A percentile compares a stretch with the other conserved stretches of the same genome.
phyloP scores from a whole-genome alignment of 176 grass and related monocot genomes.

The Neostapfia colusana region DNA sequence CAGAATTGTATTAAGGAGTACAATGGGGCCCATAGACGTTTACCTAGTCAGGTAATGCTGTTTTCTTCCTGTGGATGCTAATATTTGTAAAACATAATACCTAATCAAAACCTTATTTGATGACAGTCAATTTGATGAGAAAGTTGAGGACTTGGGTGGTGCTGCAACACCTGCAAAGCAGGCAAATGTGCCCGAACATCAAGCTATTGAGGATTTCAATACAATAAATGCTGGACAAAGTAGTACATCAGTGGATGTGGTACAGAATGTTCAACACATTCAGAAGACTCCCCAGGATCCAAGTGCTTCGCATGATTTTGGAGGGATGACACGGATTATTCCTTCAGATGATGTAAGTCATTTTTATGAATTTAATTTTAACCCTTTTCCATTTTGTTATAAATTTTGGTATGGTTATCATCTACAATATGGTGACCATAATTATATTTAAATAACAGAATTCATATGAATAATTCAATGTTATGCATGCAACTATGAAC shows the following conservation, averaged over 20 bases:
- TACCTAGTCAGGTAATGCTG: slow-evolving; percentile 92
- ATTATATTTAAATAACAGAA: not conserved
- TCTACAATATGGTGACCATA: not conserved
- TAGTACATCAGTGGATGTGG: slow-evolving; percentile 44
- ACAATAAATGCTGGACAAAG: slow-evolving; percentile 39
- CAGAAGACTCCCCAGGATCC: slow-evolving; percentile 45
- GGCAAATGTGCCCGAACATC: slow-evolving; percentile 20
- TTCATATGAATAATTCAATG: not conserved
- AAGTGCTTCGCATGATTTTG: slow-evolving; percentile 66
- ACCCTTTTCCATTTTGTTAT: not conserved
- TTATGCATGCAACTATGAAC: slow-evolving; percentile 21
- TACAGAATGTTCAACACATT: slow-evolving; percentile 36
- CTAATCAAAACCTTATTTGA: slow-evolving; percentile 43
- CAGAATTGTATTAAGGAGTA: slow-evolving; percentile 94
- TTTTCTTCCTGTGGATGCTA: slow-evolving; percentile 29
- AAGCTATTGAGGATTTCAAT: slow-evolving; percentile 34
- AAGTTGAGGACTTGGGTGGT: slow-evolving; percentile 77
- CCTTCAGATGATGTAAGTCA: slow-evolving; percentile 84
- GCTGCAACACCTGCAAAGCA: slow-evolving; percentile 43
- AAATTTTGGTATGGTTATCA: not conserved
- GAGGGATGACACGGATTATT: slow-evolving; percentile 88
- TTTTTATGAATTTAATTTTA: not conserved
- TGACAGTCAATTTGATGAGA: slow-evolving; percentile 88
- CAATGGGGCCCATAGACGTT: slow-evolving; percentile 98
- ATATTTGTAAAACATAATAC: slow-evolving; percentile 6